Conservation (phyloP, 164 flowering plant species). For the Dillenia turbinata region DNA sequence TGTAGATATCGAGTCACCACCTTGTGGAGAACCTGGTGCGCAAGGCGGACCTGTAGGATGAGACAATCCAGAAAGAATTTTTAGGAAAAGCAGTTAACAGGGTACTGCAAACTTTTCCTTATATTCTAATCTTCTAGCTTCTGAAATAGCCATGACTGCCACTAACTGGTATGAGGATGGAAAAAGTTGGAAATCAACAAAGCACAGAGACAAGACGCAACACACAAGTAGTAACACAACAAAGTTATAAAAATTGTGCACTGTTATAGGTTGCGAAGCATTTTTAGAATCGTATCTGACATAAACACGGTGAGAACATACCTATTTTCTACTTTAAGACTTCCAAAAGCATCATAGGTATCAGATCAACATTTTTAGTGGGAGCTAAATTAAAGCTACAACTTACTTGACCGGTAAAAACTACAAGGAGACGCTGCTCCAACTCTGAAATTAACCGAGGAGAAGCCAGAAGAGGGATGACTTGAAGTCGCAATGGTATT, state of each 20-base stretch:
- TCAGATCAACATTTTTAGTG: too few species aligned
- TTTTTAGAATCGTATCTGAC: too few species aligned
- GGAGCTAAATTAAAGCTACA: not conserved
- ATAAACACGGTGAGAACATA: too few species aligned
- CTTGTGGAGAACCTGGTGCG: slow-evolving; percentile 86
- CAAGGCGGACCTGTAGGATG: slow-evolving; percentile 75
- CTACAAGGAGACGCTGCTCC: slow-evolving; percentile 79
- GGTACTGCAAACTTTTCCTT: not conserved
- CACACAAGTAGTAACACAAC: not conserved
- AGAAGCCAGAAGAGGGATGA: slow-evolving; percentile 74
- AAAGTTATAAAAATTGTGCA: too few species aligned
- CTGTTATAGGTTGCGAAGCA: too few species aligned
- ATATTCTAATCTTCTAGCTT: too few species aligned
- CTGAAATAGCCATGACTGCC: too few species aligned
- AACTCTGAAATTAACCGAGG: slow-evolving; percentile 59
- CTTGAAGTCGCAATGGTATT: slow-evolving; percentile 83
- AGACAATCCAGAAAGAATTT: too few species aligned
- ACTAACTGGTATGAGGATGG: not conserved
- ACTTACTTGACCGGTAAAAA: slow-evolving; percentile 95
- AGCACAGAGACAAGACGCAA: too few species aligned
- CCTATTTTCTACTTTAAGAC: too few species aligned
- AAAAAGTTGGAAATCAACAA: not conserved
- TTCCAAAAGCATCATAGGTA: too few species aligned
- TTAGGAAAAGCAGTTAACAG: not conserved
- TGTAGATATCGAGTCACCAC: slow-evolving; percentile 85